Base-by-base conservation (phyloP, 2,329 filamentous ascomycete genomes). In the Botryotinia calthae region DNA sequence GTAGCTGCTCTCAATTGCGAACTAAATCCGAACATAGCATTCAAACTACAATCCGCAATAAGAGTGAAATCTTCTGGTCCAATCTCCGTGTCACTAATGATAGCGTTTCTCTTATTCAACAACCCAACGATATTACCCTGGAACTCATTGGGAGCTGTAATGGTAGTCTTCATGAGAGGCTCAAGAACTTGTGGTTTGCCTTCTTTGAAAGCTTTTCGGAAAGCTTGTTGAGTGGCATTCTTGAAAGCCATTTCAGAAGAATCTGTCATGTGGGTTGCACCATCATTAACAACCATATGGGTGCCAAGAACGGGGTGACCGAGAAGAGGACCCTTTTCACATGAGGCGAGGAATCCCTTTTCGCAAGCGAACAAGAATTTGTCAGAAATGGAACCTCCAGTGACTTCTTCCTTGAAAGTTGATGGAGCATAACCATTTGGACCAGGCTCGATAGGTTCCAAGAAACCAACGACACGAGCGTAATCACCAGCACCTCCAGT, bases 21-120 rank as follows among this genome's bases (percentile, higher is more conserved):
- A 80, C 91, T 95, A 85, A 99, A 98, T 76, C 96, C 96, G 82
- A 99, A 99, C 96, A 99, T 99, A 82, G 91, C 90, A 82, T 98
- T 97, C 82, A 99, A 84, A 82, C 91, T 95, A 85, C 94, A 97
- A 84, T 98, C 96, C 40, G 94, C 95, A 72, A 91, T 89, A 73
- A 98, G 88, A 9, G 93, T 97, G 80, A 99, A 98, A 80, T 99
- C 96, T 80, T 99, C 96, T 25, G 90, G 87, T 48, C 95, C 95
- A 78, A 96, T 94, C 81, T 99, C 96, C 9, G 95, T 98, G 80
- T 99, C 96, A 81, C 94, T 92, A 79, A 99, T 98, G 68, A 94
- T 92, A 51, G 95, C 94, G 80, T 94, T 96, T 76, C 96, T 91
- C 89, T 99, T 99, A 86, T 98, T 99, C 85, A 99, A 87, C 67